Percentiles rank a stretch among this genome's conserved stretches.
These are phyloP conservation scores for Metarhizium anisopliae DNA, from an alignment of 2,329 filamentous ascomycete species.

Conservation along the genomic window DNA sequence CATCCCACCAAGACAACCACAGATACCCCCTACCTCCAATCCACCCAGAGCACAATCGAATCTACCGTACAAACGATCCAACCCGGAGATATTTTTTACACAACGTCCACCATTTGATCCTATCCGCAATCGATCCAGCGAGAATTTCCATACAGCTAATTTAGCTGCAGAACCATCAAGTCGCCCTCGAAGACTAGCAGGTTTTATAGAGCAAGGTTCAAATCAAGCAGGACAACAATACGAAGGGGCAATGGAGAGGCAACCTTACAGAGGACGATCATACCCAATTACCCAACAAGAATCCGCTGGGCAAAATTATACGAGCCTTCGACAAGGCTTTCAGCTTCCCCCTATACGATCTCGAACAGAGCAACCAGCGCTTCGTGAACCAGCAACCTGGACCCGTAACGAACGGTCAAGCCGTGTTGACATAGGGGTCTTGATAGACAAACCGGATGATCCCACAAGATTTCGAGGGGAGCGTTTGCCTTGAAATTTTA, in stretches of 20 bases:
- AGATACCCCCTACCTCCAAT: slow-evolving; percentile 37
- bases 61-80: slow-evolving; percentile 27
- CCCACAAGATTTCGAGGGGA: slow-evolving; percentile 14
- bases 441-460: slow-evolving; percentile 48
- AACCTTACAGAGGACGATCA: background rate
- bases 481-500: background rate
- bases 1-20: slow-evolving; percentile 27
- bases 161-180: background rate
- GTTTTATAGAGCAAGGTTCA: background rate
- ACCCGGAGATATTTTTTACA: slow-evolving; percentile 24
- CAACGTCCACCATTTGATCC: slow-evolving; percentile 41
- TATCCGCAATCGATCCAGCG: slow-evolving; percentile 30
- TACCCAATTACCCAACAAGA: background rate
- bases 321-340: slow-evolving; percentile 19
- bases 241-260: background rate
- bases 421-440: slow-evolving; percentile 52
- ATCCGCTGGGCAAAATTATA: background rate
- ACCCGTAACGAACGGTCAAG: slow-evolving; percentile 40
- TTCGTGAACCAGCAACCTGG: slow-evolving; percentile 19
- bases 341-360: slow-evolving; percentile 41
- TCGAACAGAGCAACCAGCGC: slow-evolving; percentile 20
- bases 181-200: background rate
- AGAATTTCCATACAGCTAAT: slow-evolving; percentile 7
- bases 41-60: slow-evolving; percentile 32
- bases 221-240: background rate